Base-by-base conservation (phyloP, 2,329 filamentous ascomycete species). In the Diaporthe citri region DNA sequence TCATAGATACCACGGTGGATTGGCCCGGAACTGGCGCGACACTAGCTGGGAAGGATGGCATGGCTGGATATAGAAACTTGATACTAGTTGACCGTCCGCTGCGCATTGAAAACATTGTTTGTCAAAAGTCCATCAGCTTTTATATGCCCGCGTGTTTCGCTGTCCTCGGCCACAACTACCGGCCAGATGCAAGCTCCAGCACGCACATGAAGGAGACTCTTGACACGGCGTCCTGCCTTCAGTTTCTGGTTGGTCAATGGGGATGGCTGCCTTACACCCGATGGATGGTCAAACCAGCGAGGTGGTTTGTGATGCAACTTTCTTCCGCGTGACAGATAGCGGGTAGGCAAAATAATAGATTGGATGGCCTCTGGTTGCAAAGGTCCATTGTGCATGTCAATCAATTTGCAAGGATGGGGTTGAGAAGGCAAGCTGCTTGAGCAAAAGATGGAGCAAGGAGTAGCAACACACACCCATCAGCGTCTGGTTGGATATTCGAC, bases 1-100 rank as follows among this genome's bases (percentile, higher is more conserved):
- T 71, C 70, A 64, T 72, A 67, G 70, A 72, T 72, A 72, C 70
- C 70, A 72, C 57, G 70, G 70, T 72, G 70, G 46, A 67, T 39
- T 62, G 22, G 56, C 70, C 70, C n/a, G 57, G 70, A 62, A 48
- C 34, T 72, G 56, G 70, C 70, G 56, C 70, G 51, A 55, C 46
- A 72, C 57, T 72, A 64, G 70, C 41, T 55, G 57, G 57, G 46
- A 72, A 64, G 70, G 46, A 43, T 52, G 70, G 52, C 20, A 72
- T 62, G 46, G 57, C 31, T 62, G 70, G 70, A 64, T 55, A 51
- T 55, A 51, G 64, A 55, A n/a, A 64, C 31, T 34, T 31, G 5
- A 48, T 9, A 64, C 43, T 34, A 72, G 46, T 72, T 72, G 25
- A 62, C n/a, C 70, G 51, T 72, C 70, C 46, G 31, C 57, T 55